A percentile compares a stretch with the other conserved stretches of the same genome.
phyloP scores from a whole-genome alignment of 1,284 basidiomycete species.

The Neonothopanus nambi region DNA sequence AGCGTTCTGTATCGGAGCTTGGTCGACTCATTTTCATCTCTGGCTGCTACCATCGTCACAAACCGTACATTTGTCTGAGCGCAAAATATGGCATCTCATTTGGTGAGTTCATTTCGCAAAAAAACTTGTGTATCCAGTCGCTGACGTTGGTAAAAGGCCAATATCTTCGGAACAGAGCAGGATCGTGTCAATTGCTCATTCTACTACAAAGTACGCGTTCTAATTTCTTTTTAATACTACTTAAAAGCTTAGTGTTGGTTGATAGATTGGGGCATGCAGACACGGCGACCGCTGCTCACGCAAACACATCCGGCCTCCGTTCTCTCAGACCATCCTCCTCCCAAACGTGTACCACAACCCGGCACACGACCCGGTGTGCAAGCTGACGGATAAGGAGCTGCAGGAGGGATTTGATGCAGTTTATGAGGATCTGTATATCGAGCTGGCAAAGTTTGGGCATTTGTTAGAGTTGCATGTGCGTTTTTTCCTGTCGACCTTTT shows the following conservation, averaged over 20 bases:
- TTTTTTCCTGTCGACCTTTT: constrained; percentile 19
- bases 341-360: constrained; percentile 99
- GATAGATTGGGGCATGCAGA: constrained; percentile 89
- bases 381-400: constrained; percentile 83
- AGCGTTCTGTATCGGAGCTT: too few relatives aligned
- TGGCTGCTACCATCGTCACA: not conserved
- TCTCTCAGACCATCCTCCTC: constrained; percentile 95
- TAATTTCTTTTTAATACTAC: constrained; percentile 7
- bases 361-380: constrained; percentile 87
- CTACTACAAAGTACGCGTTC: constrained; percentile 80
- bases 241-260: constrained; percentile 3
- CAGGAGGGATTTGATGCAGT: constrained; percentile 97
- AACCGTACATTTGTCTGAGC: not conserved
- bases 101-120: constrained; percentile 39
- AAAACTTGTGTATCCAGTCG: not conserved
- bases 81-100: constrained; percentile 58
- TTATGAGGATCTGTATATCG: constrained; percentile 93
- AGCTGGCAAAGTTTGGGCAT: constrained; percentile 93
- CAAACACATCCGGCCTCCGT: constrained; percentile 97
- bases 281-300: constrained; percentile 96
- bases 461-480: constrained; percentile 92
- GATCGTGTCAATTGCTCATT: constrained; percentile 95
- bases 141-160: constrained; percentile 50
- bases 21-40: not conserved
- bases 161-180: constrained; percentile 88